A percentile compares a stretch with the other conserved stretches of the same genome.
phyloP scores from a whole-genome alignment of 176 grass and related monocot species.

The Musa troglodytarum region DNA sequence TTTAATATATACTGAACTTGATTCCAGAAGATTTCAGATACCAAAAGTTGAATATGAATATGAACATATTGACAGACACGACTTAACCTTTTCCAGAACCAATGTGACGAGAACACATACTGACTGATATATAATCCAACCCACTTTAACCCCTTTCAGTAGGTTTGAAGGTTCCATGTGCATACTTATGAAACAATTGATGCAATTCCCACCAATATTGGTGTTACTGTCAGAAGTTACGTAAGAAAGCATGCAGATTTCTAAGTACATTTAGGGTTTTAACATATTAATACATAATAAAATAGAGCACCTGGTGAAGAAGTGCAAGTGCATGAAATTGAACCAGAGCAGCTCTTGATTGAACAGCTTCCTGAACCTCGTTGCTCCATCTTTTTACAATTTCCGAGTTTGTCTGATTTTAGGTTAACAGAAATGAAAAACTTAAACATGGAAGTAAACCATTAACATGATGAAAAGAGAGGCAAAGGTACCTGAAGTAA shows the following conservation, averaged over 20 bases:
- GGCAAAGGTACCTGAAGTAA: slow-evolving; percentile 61
- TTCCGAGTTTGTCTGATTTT: slow-evolving; percentile 68
- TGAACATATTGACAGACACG: too few species aligned
- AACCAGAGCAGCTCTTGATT: slow-evolving; percentile 86
- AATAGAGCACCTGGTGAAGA: slow-evolving; percentile 77
- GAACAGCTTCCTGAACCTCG: slow-evolving; percentile 97
- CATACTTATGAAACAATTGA: too few species aligned
- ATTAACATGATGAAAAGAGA: not conserved
- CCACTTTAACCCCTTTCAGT: too few species aligned
- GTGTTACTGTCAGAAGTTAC: not conserved
- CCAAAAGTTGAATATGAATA: too few species aligned
- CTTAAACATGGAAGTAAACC: not conserved
- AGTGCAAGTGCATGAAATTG: slow-evolving; percentile 98
- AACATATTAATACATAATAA: not conserved
- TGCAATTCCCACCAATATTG: too few species aligned
- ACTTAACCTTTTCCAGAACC: too few species aligned
- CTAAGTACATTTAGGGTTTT: not conserved
- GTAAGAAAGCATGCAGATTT: not conserved
- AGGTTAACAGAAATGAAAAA: slow-evolving; percentile 1
- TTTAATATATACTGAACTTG: too few species aligned
- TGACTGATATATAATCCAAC: too few species aligned
- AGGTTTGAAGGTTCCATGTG: too few species aligned
- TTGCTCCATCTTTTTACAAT: slow-evolving; percentile 99
- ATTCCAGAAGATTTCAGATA: too few species aligned
- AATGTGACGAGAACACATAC: too few species aligned